phyloP scores from a whole-genome alignment of 352 stramenopile species.

The Globisporangium uncinulatum region DNA sequence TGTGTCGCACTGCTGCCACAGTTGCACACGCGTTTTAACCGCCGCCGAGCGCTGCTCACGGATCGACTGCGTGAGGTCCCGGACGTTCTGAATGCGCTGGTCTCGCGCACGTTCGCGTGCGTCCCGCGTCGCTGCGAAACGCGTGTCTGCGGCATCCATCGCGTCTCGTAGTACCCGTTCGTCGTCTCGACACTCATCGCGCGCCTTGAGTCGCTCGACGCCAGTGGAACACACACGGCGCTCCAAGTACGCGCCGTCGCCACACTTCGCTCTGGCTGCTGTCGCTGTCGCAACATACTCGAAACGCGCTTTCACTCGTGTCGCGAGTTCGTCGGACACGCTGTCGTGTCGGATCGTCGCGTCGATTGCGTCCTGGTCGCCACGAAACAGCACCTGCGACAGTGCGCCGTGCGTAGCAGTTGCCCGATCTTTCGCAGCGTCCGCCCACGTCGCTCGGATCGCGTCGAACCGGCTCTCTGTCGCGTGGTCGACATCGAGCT shows the following conservation, averaged over 20 bases:
- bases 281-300: slow-evolving; percentile 30
- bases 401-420: slow-evolving; percentile 34
- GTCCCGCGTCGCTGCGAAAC: slow-evolving; percentile 23
- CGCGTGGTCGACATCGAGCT: slow-evolving; percentile 47
- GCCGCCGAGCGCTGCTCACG: slow-evolving; percentile 27
- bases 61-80: slow-evolving; percentile 25
- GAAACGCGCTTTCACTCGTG: slow-evolving; percentile 28
- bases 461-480: slow-evolving; percentile 48
- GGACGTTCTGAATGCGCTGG: slow-evolving; percentile 25
- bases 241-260: slow-evolving; percentile 5
- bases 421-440: slow-evolving; percentile 30
- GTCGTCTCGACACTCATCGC: slow-evolving; percentile 22
- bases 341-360: slow-evolving; percentile 29
- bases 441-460: slow-evolving; percentile 42
- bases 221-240: neutral
- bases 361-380: slow-evolving; percentile 34
- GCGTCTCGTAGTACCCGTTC: slow-evolving; percentile 24
- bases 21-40: slow-evolving; percentile 24
- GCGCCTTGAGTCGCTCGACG: slow-evolving; percentile 10
- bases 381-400: slow-evolving; percentile 44
- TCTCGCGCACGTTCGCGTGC: slow-evolving; percentile 26
- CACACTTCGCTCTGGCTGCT: slow-evolving; percentile 6
- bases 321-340: slow-evolving; percentile 40
- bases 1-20: slow-evolving; percentile 21
- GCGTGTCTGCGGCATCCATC: slow-evolving; percentile 19